phyloP scores from a whole-genome alignment of 2,329 filamentous ascomycete species.

The Ascochyta fabae region DNA sequence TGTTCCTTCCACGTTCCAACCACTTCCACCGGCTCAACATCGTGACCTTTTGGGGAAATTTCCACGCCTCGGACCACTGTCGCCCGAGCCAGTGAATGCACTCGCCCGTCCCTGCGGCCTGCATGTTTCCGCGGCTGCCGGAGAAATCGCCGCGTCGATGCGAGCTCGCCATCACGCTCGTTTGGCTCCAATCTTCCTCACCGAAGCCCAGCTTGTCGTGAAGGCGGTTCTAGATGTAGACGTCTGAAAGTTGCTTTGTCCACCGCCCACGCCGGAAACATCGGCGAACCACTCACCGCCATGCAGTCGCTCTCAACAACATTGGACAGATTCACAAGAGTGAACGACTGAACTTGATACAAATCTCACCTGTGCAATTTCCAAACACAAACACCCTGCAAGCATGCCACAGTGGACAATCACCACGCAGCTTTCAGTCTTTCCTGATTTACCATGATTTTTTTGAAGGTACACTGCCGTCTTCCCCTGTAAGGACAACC shows the following conservation, averaged over 20 bases:
- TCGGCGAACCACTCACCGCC: constrained; percentile 13
- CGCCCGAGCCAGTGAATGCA: constrained; percentile 25
- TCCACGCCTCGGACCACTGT: constrained; percentile 25
- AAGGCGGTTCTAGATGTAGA: constrained; percentile 5
- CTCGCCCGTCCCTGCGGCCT: constrained; percentile 7
- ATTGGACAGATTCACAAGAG: neutral
- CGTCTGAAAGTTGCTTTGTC: constrained; percentile 8
- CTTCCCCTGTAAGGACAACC: too few species aligned
- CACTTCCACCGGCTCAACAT: constrained; percentile 21
- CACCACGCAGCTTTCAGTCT: too few species aligned
- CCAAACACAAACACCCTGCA: too few species aligned
- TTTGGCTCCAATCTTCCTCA: constrained; percentile 3
- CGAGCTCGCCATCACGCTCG: constrained; percentile 10
- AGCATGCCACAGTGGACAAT: too few species aligned
- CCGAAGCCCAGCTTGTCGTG: constrained; percentile 10
- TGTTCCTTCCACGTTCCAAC: constrained; percentile 13
- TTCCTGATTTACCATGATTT: too few species aligned
- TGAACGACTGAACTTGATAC: too few species aligned
- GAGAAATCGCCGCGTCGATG: constrained; percentile 16
- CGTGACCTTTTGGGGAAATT: constrained; percentile 18
- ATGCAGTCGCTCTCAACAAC: constrained; percentile 1
- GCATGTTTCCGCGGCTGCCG: constrained; percentile 15
- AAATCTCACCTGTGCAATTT: too few species aligned
- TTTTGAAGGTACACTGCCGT: too few species aligned
- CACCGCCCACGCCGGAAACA: constrained; percentile 4